These are phyloP conservation scores for Micromonas pusilla DNA, from an alignment of 139 green algal species.

Conservation along the genomic window DNA sequence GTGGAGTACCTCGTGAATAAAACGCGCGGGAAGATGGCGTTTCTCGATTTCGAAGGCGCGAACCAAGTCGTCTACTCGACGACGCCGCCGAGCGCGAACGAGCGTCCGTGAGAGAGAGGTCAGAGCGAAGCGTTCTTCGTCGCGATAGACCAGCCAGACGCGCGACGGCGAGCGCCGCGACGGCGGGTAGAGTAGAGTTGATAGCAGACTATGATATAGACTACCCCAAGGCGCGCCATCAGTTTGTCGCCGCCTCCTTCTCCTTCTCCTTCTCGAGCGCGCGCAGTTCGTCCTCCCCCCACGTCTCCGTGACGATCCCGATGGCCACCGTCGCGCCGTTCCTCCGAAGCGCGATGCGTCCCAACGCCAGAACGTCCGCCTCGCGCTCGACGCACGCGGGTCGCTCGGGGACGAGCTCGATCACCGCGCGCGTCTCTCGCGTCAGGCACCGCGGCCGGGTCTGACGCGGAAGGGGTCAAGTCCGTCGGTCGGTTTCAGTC, in stretches of 20 bases:
- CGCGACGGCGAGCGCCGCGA: too few relatives aligned
- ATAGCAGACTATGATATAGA: too few relatives aligned
- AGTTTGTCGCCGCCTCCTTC: too few relatives aligned
- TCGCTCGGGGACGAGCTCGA: background rate
- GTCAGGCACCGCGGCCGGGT: background rate
- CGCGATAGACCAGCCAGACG: too few relatives aligned
- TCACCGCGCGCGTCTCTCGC: background rate
- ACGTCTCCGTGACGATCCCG: background rate
- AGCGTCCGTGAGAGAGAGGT: too few relatives aligned
- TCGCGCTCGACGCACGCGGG: background rate
- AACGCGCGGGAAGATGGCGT: background rate
- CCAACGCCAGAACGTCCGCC: background rate
- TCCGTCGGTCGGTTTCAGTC: too few relatives aligned
- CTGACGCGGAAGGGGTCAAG: too few relatives aligned
- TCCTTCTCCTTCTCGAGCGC: too few relatives aligned
- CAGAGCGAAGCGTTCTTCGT: too few relatives aligned
- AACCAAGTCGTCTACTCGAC: conserved; percentile 18
- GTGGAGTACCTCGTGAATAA: background rate
- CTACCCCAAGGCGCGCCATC: too few relatives aligned
- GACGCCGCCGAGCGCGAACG: background rate
- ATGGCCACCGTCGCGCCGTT: background rate
- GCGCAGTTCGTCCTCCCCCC: background rate
- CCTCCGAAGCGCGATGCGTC: background rate
- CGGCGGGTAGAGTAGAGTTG: too few relatives aligned
- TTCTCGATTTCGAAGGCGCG: conserved; percentile 11